Evolutionary conservation across 2,329 filamentous ascomycete species (phyloP).

Genomic region (Monilinia fructigena): DNA sequence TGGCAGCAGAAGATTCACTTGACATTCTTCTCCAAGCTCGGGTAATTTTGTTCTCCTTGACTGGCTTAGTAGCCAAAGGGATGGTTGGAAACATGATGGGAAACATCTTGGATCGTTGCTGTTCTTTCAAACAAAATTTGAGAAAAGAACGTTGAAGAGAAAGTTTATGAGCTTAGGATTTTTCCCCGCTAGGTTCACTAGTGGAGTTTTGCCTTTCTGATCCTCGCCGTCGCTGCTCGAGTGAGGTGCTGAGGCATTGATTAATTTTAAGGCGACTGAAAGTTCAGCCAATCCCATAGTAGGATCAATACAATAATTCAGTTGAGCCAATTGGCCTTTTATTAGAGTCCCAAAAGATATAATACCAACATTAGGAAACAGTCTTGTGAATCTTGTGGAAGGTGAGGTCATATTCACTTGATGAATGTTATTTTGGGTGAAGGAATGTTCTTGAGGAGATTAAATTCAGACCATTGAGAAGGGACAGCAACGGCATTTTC

Average conservation of each 20-base stretch:
- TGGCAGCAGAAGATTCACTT: constrained; percentile 1
- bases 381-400: neutral
- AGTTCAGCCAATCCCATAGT: neutral
- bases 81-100: constrained; percentile 8
- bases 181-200: neutral
- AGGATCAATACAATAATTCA: neutral
- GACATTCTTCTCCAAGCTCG: constrained; percentile 12
- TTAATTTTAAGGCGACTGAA: neutral
- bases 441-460: neutral
- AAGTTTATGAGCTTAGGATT: neutral
- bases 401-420: too few relatives aligned
- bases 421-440: neutral
- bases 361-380: neutral
- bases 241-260: neutral
- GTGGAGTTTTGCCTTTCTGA: neutral
- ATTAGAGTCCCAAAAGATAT: neutral
- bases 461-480: neutral
- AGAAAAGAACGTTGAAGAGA: neutral
- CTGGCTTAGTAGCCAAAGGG: neutral
- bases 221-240: neutral
- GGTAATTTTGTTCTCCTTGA: constrained; percentile 1
- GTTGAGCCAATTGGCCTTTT: neutral
- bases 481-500: neutral
- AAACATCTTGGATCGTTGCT: constrained; percentile 12
- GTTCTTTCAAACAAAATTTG: neutral